Base-by-base conservation (phyloP, 2,329 filamentous ascomycete species). In the Seiridium unicorne region DNA sequence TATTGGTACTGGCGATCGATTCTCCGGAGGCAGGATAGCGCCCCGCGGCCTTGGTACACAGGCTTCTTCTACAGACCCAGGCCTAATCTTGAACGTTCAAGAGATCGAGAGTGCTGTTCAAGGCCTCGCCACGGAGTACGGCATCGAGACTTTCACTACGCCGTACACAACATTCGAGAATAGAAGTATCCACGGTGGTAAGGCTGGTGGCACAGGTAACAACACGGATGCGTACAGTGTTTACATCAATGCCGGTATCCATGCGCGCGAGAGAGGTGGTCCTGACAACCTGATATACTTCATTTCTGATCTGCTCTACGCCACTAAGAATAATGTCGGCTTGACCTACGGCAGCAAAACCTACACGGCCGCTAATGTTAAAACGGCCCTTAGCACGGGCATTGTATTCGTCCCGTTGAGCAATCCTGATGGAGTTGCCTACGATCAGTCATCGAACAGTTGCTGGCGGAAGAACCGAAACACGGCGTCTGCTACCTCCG, bases 381-480 rank as follows among this genome's bases (percentile, higher is more conserved):
- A 76, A 67, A 77, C 72, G 36, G 82, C 81, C 8, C 73, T 86
- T 36, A 74, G 76, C 9, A 77, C 79, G 0, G 84, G 84, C 46
- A 78, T 87, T 59, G 81, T 85, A 49, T 76, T 81, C 63, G 67
- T 85, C 44, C 77, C 82, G 3, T 69, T 83, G n/a, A 75, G 77
- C 62, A 85, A 85, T 71, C 81, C 83, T 0, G 83, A 85, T 62
- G 83, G 83, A 44, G 77, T 82, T 6, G 76, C 78, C 34, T 78
- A 79, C 64, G 83, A 85, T 64, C 82, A 85, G 65, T 68, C 72
- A 18, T 78, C 75, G 35, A 74, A 79, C 64, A 71, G 70, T 35
- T 83, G 82, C 73, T 85, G 82, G 83, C 78, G 82, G 64, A 84
- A 84, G 74, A 85, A 85, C 69, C 79, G 82, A 40, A 84, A 83